phyloP scores from a whole-genome alignment of 1,284 basidiomycete genomes.

The Leccinum ponderosum region DNA sequence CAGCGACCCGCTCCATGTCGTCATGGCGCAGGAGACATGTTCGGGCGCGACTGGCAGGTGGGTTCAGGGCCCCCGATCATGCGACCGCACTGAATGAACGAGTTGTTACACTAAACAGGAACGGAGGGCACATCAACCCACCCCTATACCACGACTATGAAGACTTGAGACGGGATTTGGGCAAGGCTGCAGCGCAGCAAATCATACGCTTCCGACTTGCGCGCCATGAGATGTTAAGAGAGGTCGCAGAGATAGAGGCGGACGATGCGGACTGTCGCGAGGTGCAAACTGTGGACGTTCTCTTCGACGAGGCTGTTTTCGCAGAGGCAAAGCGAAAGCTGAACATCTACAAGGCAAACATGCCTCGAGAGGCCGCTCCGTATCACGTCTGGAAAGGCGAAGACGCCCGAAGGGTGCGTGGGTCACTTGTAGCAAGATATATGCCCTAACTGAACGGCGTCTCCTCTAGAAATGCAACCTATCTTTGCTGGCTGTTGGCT shows the following conservation, averaged over 20 bases:
- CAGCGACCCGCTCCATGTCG: conserved; percentile 32
- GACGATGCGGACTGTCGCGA: conserved; percentile 47
- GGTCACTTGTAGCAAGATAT: not conserved
- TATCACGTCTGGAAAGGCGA: conserved; percentile 40
- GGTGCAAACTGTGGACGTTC: conserved; percentile 53
- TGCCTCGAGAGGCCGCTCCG: conserved; percentile 43
- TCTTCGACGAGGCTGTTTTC: conserved; percentile 41
- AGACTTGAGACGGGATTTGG: conserved; percentile 48
- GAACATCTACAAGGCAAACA: conserved; percentile 41
- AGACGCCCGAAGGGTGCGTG: conserved; percentile 37
- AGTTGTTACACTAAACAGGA: conserved; percentile 39
- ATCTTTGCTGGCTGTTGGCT: conserved; percentile 43
- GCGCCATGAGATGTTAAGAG: conserved; percentile 52
- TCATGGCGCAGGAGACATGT: conserved; percentile 52
- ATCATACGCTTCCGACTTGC: conserved; percentile 61
- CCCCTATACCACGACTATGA: conserved; percentile 60
- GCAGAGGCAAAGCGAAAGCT: conserved; percentile 42
- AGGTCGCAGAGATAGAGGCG: conserved; percentile 46
- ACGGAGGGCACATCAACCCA: conserved; percentile 71
- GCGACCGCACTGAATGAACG: not conserved
- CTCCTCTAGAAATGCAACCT: conserved; percentile 44
- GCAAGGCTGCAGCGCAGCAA: conserved; percentile 47
- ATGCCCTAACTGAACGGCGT: not conserved
- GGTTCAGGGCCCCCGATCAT: conserved; percentile 10
- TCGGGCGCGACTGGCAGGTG: conserved; percentile 53